Evolutionary conservation across 2,329 filamentous ascomycete genomes (phyloP), one percentile per base, ranked within the genome.

Genomic region (Arthrobotrys sphaeroides): DNA sequence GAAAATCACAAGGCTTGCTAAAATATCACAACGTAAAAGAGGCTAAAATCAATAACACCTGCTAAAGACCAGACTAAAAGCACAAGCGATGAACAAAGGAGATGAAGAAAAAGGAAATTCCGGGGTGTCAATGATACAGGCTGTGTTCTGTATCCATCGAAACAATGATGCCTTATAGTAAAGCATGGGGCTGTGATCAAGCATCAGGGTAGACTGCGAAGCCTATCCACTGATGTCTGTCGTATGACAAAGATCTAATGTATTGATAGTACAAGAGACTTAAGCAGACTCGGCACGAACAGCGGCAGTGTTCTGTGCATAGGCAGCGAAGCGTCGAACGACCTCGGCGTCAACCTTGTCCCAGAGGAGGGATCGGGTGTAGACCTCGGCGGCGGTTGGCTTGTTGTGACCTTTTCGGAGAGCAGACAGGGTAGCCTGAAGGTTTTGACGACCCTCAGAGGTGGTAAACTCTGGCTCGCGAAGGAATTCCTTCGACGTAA

Each of bases 331-430:
- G 82, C 94, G 93, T 79, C 90, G 89, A 64, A 99, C 93, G 55
- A 98, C 93, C 78, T 98, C 93, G 79, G 89, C 88, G 12, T 95
- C 94, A 79, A 98, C 94, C 83, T 94, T 92, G 81, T 97, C 93
- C 92, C 93, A 97, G 70, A 98, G 89, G 77, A 98, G 87, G 77
- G 93, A 96, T 70, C 94, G 88, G 33, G 94, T 96, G 84, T 97
- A 97, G 43, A 97, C 92, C 80, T 97, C 93, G 69, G 94, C 91
- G 53, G 90, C 91, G 60, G 88, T 88, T 79, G 91, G 88, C 83
- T 92, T 92, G 80, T 86, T 88, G 80, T 86, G 86, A 79, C 72
- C 72, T 60, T 87, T 88, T 78, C 92, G 90, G 89, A 97, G 92
- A 49, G 88, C 89, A 59, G 91, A 89, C 51, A 97, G 87, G 5